Conservation (phyloP, 2,329 filamentous ascomycete genomes). For the Colletotrichum graminicola region DNA sequence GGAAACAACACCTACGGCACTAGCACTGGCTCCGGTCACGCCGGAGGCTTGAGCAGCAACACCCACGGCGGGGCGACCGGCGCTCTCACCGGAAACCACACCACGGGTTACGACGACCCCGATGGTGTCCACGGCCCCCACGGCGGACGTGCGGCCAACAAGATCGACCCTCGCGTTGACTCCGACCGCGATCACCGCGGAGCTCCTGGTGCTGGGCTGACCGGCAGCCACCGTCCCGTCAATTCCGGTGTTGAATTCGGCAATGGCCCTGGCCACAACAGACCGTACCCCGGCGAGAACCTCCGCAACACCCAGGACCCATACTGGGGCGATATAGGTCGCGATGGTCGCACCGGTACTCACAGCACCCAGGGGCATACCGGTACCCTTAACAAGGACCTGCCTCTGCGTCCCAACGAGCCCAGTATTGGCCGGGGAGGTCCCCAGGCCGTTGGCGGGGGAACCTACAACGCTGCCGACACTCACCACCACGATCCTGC, state of each 20-base stretch:
- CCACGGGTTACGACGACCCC: slow-evolving; percentile 27
- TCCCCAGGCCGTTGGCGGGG: slow-evolving; percentile 21
- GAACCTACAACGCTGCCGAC: slow-evolving; percentile 30
- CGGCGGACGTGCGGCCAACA: slow-evolving; percentile 15
- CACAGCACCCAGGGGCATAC: neutral
- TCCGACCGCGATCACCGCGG: slow-evolving; percentile 42
- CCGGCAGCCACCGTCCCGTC: slow-evolving; percentile 26
- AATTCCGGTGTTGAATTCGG: slow-evolving; percentile 39
- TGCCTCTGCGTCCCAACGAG: slow-evolving; percentile 38
- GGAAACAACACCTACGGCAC: slow-evolving; percentile 24
- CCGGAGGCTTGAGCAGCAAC: slow-evolving; percentile 45
- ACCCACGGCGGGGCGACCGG: slow-evolving; percentile 46
- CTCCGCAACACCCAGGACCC: slow-evolving; percentile 18
- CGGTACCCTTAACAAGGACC: slow-evolving; percentile 29
- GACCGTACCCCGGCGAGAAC: neutral
- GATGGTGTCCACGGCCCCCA: slow-evolving; percentile 30
- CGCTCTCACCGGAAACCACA: slow-evolving; percentile 48
- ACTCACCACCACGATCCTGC: slow-evolving; percentile 34
- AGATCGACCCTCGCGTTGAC: slow-evolving; percentile 33
- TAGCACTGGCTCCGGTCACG: slow-evolving; percentile 41
- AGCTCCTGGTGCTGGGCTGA: slow-evolving; percentile 14
- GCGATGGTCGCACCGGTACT: slow-evolving; percentile 10
- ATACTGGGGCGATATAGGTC: slow-evolving; percentile 38
- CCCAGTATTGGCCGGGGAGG: slow-evolving; percentile 1
- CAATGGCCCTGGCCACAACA: slow-evolving; percentile 13